Evolutionary conservation across 352 stramenopile genomes (phyloP).

Genomic region (Phytophthora aleatoria): DNA sequence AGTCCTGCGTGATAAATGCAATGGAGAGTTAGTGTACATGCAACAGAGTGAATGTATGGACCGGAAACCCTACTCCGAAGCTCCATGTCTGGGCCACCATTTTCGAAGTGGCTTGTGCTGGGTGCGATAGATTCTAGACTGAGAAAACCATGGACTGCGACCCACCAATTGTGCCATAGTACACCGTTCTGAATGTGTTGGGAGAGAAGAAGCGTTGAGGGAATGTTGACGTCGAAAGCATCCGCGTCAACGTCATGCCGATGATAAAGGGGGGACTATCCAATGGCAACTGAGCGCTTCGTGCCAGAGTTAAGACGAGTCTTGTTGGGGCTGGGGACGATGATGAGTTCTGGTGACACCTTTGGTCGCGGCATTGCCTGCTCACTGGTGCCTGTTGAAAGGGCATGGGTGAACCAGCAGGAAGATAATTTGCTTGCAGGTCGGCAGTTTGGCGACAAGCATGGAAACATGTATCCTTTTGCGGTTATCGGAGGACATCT

Average conservation of each 20-base stretch:
- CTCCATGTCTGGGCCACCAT: conserved; percentile 20
- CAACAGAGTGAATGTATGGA: neutral
- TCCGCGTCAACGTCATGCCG: neutral
- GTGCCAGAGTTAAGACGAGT: too few species aligned
- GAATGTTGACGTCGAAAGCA: conserved; percentile 6
- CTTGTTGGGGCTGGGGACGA: too few species aligned
- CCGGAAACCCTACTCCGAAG: conserved; percentile 8
- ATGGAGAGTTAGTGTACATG: neutral
- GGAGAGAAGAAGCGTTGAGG: conserved; percentile 3
- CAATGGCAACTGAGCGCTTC: neutral
- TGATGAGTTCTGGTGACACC: too few species aligned
- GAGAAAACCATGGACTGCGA: conserved; percentile 6
- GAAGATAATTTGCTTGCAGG: too few species aligned
- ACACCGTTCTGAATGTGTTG: conserved; percentile 8
- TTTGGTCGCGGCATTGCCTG: neutral
- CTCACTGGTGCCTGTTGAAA: neutral
- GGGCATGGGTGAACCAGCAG: neutral
- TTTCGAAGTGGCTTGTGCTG: neutral
- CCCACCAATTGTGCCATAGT: neutral
- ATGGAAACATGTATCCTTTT: too few species aligned
- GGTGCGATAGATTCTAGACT: conserved; percentile 14
- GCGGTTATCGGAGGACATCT: too few species aligned
- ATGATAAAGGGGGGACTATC: neutral
- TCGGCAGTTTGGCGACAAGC: too few species aligned
- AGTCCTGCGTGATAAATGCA: conserved; percentile 12